Evolutionary conservation across 768 basidiomycete genomes (phyloP), one percentile per base, ranked within the genome.

Genomic region (Neoboletus subvelutipes): DNA sequence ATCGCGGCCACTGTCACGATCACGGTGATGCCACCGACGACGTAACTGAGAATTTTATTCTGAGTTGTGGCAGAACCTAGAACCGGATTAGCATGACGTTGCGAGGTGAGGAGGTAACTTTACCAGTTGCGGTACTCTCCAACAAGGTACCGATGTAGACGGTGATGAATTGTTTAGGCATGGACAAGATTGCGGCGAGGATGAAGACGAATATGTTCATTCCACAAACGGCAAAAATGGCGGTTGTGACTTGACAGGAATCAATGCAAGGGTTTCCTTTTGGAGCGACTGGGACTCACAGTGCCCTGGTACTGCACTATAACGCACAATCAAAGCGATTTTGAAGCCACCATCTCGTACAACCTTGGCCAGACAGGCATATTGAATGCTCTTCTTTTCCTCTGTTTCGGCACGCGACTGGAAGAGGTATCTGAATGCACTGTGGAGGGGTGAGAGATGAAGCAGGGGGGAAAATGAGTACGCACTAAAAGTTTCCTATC

Each of bases 161-260:
- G 9, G 89, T 91, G 62, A 93, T 82, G 64, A 97, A 87, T 70
- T 97, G 94, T 67, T 95, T 95, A 8, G 94, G 94, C 67, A 93
- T 73, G 20, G 92, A 91, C 18, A 94, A 75, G 62, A 94, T 73
- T 5, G 93, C 88, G 24, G 94, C 93, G 8, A 91, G 58, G 50
- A 83, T 76, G 72, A 95, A 97, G 29, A 85, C 78, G 64, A 85
- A 75, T 60, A 94, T 86, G 56, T 78, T 76, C 88, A 96, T 92
- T 37, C 94, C 94, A 67, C 92, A 94, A 4, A 93, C 87, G 3
- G 92, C 83, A 67, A 95, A 94, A 6, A 95, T 81, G 34, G 88
- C 90, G 5, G 92, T 94, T 0, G 92, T 92, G 68, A 94, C 90
- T 92, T 64, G 12, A 37, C 17, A 17, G 24, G 60, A 28, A 28